Base-by-base conservation (phyloP, 257 asterid species). In the Solanum appendiculatum region DNA sequence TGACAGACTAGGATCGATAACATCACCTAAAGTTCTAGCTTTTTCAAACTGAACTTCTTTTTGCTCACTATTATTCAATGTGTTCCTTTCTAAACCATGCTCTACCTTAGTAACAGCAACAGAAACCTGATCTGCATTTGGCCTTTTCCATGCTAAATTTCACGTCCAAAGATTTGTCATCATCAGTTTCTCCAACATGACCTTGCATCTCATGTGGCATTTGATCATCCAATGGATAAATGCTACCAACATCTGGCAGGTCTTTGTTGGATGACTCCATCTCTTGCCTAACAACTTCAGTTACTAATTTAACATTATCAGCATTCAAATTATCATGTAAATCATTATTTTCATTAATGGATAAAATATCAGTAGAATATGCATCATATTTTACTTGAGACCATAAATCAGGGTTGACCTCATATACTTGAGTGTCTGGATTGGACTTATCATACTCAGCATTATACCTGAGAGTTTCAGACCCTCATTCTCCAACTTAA, bases 301-400 rank as follows among this genome's bases (percentile, higher is more conserved):
- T 87, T 90, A 89, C 92, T 89, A 90, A 87, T 85, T 89, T 83
- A 88, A 90, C 81, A 87, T 77, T 90, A 86, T 89, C 88, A 89
- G 88, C 90, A 90, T 87, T 89, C 58, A 89, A 87, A 86, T 89
- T 88, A 87, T 87, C 89, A 36, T 89, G 89, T 68, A 83, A 85
- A 87, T 89, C 89, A 40, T 83, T 88, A 64, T 78, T 87, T 75
- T 87, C 84, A 86, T 83, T 34, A 90, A 82, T 66, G 86, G 84
- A 51, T 72, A 90, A 86, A 87, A 68, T 73, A 89, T 90, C 91
- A 90, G 86, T 69, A 87, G 88, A 84, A 89, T 89, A 86, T 86
- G 89, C 72, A 63, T 89, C 90, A 86, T 87, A 88, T 39, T 90
- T 88, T 89, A 90, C 89, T 89, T 87, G 89, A 86, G 87, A 90